Evolutionary conservation across 2,329 filamentous ascomycete genomes (phyloP).

Genomic region (Trichoderma brevicompactum): DNA sequence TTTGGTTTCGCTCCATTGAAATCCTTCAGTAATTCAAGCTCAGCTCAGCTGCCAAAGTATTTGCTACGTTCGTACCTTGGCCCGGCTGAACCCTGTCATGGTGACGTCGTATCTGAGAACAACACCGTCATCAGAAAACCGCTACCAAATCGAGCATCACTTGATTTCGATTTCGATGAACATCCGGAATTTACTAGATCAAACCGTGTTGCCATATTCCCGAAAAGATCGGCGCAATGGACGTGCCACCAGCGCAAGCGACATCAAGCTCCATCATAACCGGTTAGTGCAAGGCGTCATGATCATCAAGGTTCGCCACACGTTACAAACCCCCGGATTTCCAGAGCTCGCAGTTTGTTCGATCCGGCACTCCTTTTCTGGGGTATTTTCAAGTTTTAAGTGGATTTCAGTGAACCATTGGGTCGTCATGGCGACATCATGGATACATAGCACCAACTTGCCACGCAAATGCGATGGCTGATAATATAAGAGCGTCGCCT

Average conservation of each 20-base stretch:
- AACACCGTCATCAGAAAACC: slow-evolving; percentile 2
- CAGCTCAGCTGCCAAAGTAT: not conserved
- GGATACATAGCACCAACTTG: not conserved
- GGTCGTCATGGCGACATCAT: slow-evolving; percentile 18
- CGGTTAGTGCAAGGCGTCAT: slow-evolving; percentile 7
- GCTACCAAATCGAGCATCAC: not conserved
- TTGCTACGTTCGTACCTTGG: not conserved
- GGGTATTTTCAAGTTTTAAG: not conserved
- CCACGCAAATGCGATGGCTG: not conserved
- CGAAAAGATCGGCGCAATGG: slow-evolving; percentile 1
- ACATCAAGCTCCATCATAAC: not conserved
- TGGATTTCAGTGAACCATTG: not conserved
- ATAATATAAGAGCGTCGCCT: too few relatives aligned
- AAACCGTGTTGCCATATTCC: not conserved
- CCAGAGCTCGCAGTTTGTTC: not conserved
- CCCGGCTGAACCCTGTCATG: slow-evolving; percentile 1
- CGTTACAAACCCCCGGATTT: not conserved
- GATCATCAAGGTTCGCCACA: slow-evolving; percentile 10
- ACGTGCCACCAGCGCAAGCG: not conserved
- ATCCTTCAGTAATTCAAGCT: too few relatives aligned
- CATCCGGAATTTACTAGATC: not conserved
- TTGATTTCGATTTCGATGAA: not conserved
- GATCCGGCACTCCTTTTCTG: not conserved
- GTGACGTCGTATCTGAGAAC: slow-evolving; percentile 17
- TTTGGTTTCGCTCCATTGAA: not conserved